phyloP scores from a whole-genome alignment of 208 protist genomes.

The Kentomonas sorsogonicus region DNA sequence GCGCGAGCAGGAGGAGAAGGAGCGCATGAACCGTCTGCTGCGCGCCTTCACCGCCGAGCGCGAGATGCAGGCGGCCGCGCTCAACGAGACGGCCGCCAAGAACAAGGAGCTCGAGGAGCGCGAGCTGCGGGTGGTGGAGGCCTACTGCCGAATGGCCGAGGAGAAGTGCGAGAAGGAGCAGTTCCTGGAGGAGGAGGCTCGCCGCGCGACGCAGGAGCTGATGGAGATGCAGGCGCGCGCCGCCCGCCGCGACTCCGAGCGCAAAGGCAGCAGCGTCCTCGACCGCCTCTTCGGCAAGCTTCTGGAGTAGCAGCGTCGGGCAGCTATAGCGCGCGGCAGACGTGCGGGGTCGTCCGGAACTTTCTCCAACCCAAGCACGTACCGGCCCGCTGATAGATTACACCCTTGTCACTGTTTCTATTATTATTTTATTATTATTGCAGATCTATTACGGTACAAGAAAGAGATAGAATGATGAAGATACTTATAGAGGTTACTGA shows the following conservation, averaged over 20 bases:
- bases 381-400: too few species aligned
- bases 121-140: slow-evolving; percentile 27
- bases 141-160: slow-evolving; percentile 35
- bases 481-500: too few species aligned
- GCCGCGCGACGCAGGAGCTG: slow-evolving; percentile 45
- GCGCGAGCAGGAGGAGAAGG: slow-evolving; percentile 58
- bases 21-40: slow-evolving; percentile 48
- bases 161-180: slow-evolving; percentile 52
- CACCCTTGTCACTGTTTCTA: too few species aligned
- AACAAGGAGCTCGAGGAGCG: slow-evolving; percentile 55
- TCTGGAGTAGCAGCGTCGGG: too few species aligned
- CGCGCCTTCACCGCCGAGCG: slow-evolving; percentile 56
- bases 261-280: slow-evolving; percentile 26
- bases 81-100: slow-evolving; percentile 31
- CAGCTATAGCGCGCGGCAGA: too few species aligned
- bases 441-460: too few species aligned
- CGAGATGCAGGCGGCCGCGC: slow-evolving; percentile 43
- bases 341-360: too few species aligned
- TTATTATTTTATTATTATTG: too few species aligned
- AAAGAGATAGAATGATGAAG: too few species aligned
- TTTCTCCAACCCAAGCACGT: too few species aligned
- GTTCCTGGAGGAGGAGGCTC: slow-evolving; percentile 57
- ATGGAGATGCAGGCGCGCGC: slow-evolving; percentile 58
- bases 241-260: slow-evolving; percentile 31
- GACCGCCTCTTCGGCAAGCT: slow-evolving; percentile 27